A percentile compares a stretch with the other conserved stretches of the same genome.
Conservation (phyloP, 345 rosid genomes). For the Populus davidiana region DNA sequence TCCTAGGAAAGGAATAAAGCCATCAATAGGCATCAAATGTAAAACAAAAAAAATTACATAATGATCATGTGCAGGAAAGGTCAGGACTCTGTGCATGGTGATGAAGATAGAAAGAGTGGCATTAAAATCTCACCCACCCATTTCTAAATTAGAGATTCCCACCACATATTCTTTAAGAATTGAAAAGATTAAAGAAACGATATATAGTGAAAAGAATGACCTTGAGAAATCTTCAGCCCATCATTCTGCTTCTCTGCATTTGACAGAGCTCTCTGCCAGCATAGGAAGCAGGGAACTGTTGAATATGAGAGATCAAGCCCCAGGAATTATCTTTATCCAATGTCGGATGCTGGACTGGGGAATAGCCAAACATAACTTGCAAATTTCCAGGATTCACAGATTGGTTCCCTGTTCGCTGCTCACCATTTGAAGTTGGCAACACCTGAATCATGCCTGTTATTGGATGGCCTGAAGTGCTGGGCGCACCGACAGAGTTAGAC, state of each 20-base stretch:
- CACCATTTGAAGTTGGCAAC: conserved; percentile 41
- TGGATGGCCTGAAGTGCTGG: conserved; percentile 43
- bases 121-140: not conserved
- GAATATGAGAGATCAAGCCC: conserved; percentile 54
- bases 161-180: not conserved
- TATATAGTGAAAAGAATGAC: conserved; percentile 19
- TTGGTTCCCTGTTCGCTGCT: conserved; percentile 37
- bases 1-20: not conserved
- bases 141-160: not conserved
- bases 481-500: conserved; percentile 41
- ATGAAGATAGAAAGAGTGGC: no score
- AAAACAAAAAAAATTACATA: not conserved
- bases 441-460: conserved; percentile 43
- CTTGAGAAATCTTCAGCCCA: conserved; percentile 40
- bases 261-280: conserved; percentile 46
- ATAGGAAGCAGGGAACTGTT: conserved; percentile 52
- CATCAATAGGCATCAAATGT: not conserved
- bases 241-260: conserved; percentile 48
- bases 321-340: conserved; percentile 78
- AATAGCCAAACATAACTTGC: conserved; percentile 73
- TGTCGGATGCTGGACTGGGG: conserved; percentile 74
- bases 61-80: not conserved
- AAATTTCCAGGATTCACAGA: conserved; percentile 52
- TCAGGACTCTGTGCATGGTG: not conserved
- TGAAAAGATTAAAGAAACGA: not conserved